Evolutionary conservation across 208 protist species (phyloP), one percentile per base, ranked within the genome.

Genomic region (Wallacemonas sp.): DNA sequence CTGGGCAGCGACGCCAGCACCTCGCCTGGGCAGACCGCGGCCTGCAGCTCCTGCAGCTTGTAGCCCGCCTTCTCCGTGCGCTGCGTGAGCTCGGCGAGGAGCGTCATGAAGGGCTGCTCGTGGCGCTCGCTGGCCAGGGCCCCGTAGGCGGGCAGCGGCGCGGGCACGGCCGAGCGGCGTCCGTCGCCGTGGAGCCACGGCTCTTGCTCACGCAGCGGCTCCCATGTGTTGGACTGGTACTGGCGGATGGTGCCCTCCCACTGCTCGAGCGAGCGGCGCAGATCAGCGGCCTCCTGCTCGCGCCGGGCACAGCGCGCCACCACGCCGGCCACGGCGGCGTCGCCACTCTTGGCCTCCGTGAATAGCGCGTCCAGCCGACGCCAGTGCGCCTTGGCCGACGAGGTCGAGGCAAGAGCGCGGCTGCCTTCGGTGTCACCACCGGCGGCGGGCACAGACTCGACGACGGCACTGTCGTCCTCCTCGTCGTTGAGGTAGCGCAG

Each of bases 151-250:
- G 42, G 59, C n/a, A 48, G 66, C 22, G 49, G 54, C 65, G 71
- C 74, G 4, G 59, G 39, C 29, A 64, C 61, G 11, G 65, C 69
- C 14, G 67, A 32, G 42, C 54, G 46, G 70, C 50, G 68, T 11
- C 41, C 57, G 65, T 14, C 57, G 44, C 54, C 42, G 41, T 70
- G 67, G 46, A 61, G 74, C 49, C 38, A 57, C 3, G 78, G 65
- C 14, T 79, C 77, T 28, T 82, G 67, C 26, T 89, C 84, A 23
- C 77, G 50, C 61, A 93, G 39, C 18, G 87, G 84, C 52, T 89
- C 79, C 87, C 84, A 91, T 14, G 86, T 74, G 26, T 80, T 61
- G 39, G 72, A 76, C 49, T 86, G 76, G 63, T 91, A 91, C 26
- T 87, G 70, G 4, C 68, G 70, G 44, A 93, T 65, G 10, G 74